Base-by-base conservation (phyloP, 208 protist genomes). In the Porcisia hertigi region DNA sequence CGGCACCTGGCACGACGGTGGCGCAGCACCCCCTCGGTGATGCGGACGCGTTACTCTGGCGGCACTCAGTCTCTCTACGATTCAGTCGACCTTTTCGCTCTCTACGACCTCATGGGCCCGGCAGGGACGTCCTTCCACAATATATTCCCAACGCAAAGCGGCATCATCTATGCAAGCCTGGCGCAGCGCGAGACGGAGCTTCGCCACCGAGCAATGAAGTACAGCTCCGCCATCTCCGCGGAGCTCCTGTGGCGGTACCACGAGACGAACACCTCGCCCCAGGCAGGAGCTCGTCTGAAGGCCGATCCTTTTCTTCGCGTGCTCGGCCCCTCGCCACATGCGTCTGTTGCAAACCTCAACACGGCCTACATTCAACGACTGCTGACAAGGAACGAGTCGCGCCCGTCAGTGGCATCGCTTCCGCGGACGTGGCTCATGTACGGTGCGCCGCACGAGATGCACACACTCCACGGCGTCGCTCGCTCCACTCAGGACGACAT, bases 51-150 rank as follows among this genome's bases (percentile, higher is more conserved):
- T 39, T 89, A 88, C 81, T 75, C 78, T 9, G 73, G 47, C 11
- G 78, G 78, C 12, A 65, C 73, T n/a, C 78, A 82, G 69, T 82
- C 78, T 12, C 78, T 82, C 57, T 78, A 71, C 67, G 81, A 89
- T 69, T 73, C 66, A 0, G 77, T 94, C 39, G 92, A 94, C 62
- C 71, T 93, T 12, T 97, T 98, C 73, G 72, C 95, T 6, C 83
- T 98, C 59, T 86, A 95, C 53, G 95, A 98, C 73, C 77, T 98
- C 3, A 86, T 98, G 59, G 95, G 95, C 14, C 25, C 86, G 12
- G 69, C 85, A 18, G 78, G 83, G 12, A 84, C 85, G 6, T n/a
- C 65, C 18, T 92, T 93, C 54, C 69, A 76, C 39, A 94, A 94
- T 72, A 86, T 82, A n/a, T 94, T 80, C 76, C 90, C 89, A 2